Base-by-base conservation (phyloP, 2,329 filamentous ascomycete species). In the Lanzia echinophila region DNA sequence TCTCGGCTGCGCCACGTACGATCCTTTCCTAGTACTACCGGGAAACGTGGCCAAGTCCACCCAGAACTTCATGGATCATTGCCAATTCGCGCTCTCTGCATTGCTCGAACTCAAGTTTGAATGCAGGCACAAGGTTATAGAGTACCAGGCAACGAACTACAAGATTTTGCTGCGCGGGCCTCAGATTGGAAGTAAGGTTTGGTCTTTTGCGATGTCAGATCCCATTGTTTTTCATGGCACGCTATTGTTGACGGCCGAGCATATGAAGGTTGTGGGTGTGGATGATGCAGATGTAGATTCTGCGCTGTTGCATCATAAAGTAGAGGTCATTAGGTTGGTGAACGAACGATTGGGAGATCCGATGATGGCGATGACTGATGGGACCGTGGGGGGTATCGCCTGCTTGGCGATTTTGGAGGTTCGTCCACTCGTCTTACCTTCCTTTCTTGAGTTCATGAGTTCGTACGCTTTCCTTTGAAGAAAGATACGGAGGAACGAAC, bases 271-370 rank as follows among this genome's bases (percentile, higher is more conserved):
- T 15, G 28, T 54, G 13, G 51, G 51, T 6, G 50, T 32, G 22
- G 13, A 28, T 17, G 42, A 15, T 31, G 28, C 41, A 10, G 8
- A 42, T 22, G 20, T 57, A 4, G 51, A 50, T 8, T 47, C 51
- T 11, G 47, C 45, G 4, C 33, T 54, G 3, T 52, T 48, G 15
- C 44, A 54, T 17, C 55, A 54, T 13, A 57, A 57, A 46, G 38
- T 39, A 17, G 51, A 57, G 31, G 32, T 52, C n/a, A 57, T 57
- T 17, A 47, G 55, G 19, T 31, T 54, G 17, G 38, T 57, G 11
- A 57, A 57, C 44, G 47, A 57, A 45, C 50, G 55, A 19, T 20
- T 57, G 5, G 43, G 47, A 2, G 45, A 57, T 43, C 28, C 45
- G 12, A 32, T 5, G 2, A 17, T 42, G 7, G 43, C 55, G 6